Conservation (phyloP, 176 grass and related monocot genomes). For the Carex parvula region DNA sequence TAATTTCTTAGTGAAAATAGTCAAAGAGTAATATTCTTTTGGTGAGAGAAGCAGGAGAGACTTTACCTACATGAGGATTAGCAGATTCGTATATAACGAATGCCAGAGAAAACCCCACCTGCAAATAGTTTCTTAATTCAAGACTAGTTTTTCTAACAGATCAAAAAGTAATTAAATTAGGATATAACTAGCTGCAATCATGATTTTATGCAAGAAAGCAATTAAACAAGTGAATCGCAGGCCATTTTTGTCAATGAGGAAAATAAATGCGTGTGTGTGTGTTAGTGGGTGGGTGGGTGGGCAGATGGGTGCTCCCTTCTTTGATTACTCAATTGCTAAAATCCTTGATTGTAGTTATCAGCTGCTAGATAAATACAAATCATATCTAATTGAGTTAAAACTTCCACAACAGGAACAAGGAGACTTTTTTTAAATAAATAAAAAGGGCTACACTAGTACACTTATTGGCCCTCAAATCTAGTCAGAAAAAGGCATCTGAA, state of each 20-base stretch:
- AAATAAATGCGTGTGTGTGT: background rate
- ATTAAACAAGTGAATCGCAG: background rate
- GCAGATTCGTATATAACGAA: conserved; percentile 96
- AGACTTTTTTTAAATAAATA: background rate
- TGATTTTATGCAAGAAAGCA: background rate
- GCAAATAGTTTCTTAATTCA: conserved; percentile 20
- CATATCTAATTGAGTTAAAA: background rate
- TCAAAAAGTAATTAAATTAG: background rate
- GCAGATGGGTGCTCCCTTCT: background rate
- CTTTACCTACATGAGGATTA: conserved; percentile 91
- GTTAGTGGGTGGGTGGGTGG: background rate
- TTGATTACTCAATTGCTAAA: background rate
- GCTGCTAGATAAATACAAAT: background rate
- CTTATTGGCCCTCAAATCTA: background rate
- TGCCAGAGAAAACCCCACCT: conserved; percentile 90
- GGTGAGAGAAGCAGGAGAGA: background rate
- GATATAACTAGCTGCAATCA: background rate
- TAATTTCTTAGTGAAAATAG: background rate
- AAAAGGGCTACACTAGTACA: background rate
- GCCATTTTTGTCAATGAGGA: background rate
- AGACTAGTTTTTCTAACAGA: background rate
- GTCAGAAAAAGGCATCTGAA: background rate
- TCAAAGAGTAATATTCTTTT: background rate
- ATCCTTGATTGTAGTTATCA: background rate
- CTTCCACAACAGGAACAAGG: background rate